A percentile compares a stretch with the other conserved stretches of the same genome.
These are phyloP conservation scores for Fusarium humuli DNA, from an alignment of 2,329 filamentous ascomycete genomes.

Conservation along the genomic window DNA sequence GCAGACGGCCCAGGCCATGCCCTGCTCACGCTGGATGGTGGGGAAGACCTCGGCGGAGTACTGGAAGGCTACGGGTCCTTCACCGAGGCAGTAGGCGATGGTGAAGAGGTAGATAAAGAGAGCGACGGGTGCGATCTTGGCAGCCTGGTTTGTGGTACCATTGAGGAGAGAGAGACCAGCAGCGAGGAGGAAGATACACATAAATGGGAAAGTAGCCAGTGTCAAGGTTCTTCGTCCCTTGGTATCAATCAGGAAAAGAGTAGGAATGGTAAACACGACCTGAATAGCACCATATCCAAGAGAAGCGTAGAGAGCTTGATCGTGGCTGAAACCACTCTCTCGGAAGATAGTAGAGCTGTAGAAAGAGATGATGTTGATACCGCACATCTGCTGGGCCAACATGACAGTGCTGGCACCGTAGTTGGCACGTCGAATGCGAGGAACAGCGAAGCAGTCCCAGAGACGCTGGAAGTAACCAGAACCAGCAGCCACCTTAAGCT, in stretches of 20 bases:
- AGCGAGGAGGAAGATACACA: slow-evolving; percentile 19
- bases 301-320: slow-evolving; percentile 20
- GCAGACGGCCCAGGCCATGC: slow-evolving; percentile 72
- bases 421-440: slow-evolving; percentile 76
- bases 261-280: slow-evolving; percentile 27
- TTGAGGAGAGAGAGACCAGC: slow-evolving; percentile 16
- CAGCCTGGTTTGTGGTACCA: background rate
- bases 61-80: slow-evolving; percentile 71
- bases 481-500: slow-evolving; percentile 53
- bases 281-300: slow-evolving; percentile 26
- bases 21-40: slow-evolving; percentile 71
- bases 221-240: slow-evolving; percentile 25
- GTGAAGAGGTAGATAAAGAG: slow-evolving; percentile 74
- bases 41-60: slow-evolving; percentile 74
- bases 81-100: slow-evolving; percentile 72
- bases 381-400: slow-evolving; percentile 79
- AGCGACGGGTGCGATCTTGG: slow-evolving; percentile 10
- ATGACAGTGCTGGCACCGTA: slow-evolving; percentile 84
- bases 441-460: slow-evolving; percentile 73
- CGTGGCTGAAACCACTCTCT: background rate
- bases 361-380: slow-evolving; percentile 63
- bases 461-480: slow-evolving; percentile 61
- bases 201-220: slow-evolving; percentile 19
- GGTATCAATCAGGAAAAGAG: slow-evolving; percentile 31
- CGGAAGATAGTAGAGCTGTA: slow-evolving; percentile 30